phyloP scores from a whole-genome alignment of 2,329 filamentous ascomycete genomes.

The Bipolaris zeicola region DNA sequence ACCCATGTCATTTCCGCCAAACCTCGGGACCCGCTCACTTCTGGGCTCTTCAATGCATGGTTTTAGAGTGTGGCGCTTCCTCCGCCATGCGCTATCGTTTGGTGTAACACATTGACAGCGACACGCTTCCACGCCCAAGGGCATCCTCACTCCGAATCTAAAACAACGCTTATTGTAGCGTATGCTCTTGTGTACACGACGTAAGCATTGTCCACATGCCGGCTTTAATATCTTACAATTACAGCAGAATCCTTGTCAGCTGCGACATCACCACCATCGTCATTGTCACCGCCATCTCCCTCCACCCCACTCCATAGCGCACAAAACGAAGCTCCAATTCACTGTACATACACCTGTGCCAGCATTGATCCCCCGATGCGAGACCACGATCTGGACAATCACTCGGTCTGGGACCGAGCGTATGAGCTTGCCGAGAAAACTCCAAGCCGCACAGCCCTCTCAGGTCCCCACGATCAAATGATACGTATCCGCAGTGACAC shows the following conservation, averaged over 20 bases:
- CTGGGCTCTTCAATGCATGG: neutral
- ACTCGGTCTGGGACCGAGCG: neutral
- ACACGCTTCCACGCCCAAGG: neutral
- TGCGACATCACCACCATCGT: neutral
- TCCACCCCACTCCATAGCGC: neutral
- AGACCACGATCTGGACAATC: neutral
- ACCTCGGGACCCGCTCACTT: neutral
- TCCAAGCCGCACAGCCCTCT: neutral
- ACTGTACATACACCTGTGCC: neutral
- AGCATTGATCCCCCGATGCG: neutral
- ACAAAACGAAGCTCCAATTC: neutral
- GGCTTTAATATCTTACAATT: neutral
- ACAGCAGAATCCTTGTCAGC: neutral
- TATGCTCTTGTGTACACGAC: neutral
- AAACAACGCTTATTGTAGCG: neutral
- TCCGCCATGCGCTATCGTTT: neutral
- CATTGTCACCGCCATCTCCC: neutral
- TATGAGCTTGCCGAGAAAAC: neutral
- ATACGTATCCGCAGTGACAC: neutral
- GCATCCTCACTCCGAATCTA: neutral
- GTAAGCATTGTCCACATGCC: neutral
- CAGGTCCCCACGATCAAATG: neutral
- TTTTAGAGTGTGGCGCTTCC: neutral
- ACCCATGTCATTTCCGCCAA: neutral
- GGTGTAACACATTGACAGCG: neutral